Base-by-base conservation (phyloP, 805 yeast species). In the Wickerhamomyces alni region DNA sequence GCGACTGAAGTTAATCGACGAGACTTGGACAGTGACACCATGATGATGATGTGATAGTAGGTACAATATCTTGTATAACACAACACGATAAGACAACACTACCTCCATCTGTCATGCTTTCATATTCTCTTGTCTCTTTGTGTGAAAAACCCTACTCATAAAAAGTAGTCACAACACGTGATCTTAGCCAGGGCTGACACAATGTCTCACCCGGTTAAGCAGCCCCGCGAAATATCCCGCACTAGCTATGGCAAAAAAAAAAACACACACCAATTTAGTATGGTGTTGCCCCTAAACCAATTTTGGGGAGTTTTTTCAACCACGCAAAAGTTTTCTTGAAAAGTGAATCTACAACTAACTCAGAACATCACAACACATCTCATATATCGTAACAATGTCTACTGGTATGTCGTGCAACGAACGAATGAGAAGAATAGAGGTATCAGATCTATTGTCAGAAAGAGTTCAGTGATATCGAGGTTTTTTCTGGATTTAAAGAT, bases 301-400 rank as follows among this genome's bases (percentile, higher is more conserved):
- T 27, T 29, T 40, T 42, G 7, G 33, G 17, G 26, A 15, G 18
- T 42, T 42, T 40, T 45, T 38, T 30, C 43, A 41, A 46, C 47
- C 45, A 53, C 57, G 56, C 56, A 53, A 53, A 51, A 52, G 51
- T 52, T 52, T 52, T 52, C 52, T 37, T 42, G 47, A 47, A 50
- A 50, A 47, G 46, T 43, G 44, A 41, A 43, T 19, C 33, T 15
- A 40, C 41, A 16, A 15, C 18, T 5, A 29, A 36, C 30, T 33
- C 21, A 33, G 15, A 33, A 37, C 45, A 43, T 21, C 42, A 45
- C 41, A 8, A 36, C 39, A 41, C 30, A 38, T 19, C 18, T 36
- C 22, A 43, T 35, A 40, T 44, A 48, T 42, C 47, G 43, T 45
- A 52, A 54, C 46, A 40, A 54, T 54, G 58, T 42, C 53, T 48